Evolutionary conservation across 805 yeast species (phyloP), one percentile per base, ranked within the genome.

Genomic region (Ogataea chonburiensis): DNA sequence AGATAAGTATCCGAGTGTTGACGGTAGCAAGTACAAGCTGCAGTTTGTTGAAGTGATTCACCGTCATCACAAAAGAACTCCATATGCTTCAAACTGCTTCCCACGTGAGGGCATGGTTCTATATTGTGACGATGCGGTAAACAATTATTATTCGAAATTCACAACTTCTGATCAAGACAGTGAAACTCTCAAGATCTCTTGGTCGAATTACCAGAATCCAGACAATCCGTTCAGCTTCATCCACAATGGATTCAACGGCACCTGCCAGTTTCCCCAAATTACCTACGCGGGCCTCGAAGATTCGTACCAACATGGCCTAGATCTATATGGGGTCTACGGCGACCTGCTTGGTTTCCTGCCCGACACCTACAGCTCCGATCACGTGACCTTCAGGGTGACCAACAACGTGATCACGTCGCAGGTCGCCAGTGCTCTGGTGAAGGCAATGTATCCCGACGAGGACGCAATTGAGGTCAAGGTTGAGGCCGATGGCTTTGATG

Each of bases 21-120:
- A 49, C 17, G 4, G 36, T 5, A 48, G 46, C 4, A 45, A 47
- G 14, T 66, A 59, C 38, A 50, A 49, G 20, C 34, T 67, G 28
- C 46, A 53, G 10, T 66, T 64, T 34, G 67, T 67, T 16, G 71
- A 68, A 38, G 43, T 64, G 29, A 53, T 67, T 16, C 73, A 68
- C 42, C 61, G 73, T 21, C 73, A 68, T 42, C 73, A 68, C 42
- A 65, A 64, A 40, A 58, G 73, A 41, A 64, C 73, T 1, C 62
- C 70, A 13, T 68, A 68, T 45, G 52, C 54, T 3, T 24, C 57
- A 6, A 67, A 68, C 41, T 38, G 57, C 19, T 53, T 61, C 21
- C 67, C 70, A 23, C 46, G 52, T 24, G 66, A 56, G 38, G 49
- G 49, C 25, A 29, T 55, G 24, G 49, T 49, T 11, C 42, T 56